These are phyloP conservation scores for Litchi chinensis DNA, from an alignment of 345 rosid species.

Conservation along the genomic window DNA sequence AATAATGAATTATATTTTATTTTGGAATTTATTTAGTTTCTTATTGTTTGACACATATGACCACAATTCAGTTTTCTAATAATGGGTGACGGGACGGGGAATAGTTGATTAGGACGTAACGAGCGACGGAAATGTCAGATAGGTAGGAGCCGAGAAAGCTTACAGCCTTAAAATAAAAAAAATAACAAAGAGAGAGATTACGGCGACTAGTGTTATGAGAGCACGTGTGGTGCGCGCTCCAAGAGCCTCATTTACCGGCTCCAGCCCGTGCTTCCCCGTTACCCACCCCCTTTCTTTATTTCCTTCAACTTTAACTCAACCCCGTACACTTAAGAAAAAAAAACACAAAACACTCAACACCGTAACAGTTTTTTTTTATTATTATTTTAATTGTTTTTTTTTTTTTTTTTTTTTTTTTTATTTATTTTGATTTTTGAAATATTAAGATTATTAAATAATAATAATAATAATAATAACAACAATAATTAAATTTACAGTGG, in stretches of 20 bases:
- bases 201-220: constrained; percentile 32
- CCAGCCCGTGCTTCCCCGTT: constrained; percentile 42
- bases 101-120: background rate
- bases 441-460: background rate
- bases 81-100: background rate
- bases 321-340: no score
- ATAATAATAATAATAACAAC: background rate
- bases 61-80: no score
- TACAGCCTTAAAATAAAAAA: background rate
- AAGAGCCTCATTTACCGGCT: constrained; percentile 41
- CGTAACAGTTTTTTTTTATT: background rate
- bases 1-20: no score
- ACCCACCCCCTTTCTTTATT: constrained; percentile 10
- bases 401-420: background rate
- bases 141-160: background rate
- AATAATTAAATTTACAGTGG: background rate
- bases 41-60: no score
- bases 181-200: constrained; percentile 24
- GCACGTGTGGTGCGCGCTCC: constrained; percentile 54
- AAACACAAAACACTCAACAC: no score
- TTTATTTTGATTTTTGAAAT: background rate
- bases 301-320: background rate
- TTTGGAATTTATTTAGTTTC: no score
- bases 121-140: background rate
- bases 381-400: no score